These are phyloP conservation scores for Chalciporus sp. DNA, from an alignment of 1,284 basidiomycete genomes.

Conservation along the genomic window DNA sequence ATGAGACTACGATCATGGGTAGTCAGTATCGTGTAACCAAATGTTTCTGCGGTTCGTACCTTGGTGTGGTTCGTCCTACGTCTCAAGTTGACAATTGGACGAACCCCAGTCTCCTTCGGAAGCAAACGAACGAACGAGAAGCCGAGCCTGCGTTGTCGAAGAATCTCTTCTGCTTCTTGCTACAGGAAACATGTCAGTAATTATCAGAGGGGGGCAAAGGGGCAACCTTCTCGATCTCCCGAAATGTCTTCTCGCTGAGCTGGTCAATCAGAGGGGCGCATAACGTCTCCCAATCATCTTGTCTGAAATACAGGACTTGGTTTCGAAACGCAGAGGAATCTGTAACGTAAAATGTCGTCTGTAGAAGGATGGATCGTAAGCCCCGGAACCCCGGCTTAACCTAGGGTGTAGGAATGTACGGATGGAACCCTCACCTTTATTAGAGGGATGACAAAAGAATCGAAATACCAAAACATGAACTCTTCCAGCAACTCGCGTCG, in stretches of 20 bases:
- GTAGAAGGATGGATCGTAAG: background rate
- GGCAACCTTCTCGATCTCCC: conserved; percentile 58
- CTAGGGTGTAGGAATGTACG: background rate
- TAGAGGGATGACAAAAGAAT: conserved; percentile 80
- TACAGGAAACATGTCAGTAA: conserved; percentile 33
- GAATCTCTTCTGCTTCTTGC: conserved; percentile 65
- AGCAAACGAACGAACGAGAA: conserved; percentile 88
- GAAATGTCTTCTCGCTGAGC: conserved; percentile 68
- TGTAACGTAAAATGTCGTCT: conserved; percentile 95
- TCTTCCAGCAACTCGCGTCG: conserved; percentile 81
- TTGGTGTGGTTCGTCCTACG: conserved; percentile 50
- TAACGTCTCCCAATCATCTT: conserved; percentile 90
- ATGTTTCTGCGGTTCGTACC: conserved; percentile 5
- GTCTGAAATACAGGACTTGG: conserved; percentile 88
- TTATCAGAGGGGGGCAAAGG: background rate
- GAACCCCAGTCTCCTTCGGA: conserved; percentile 93
- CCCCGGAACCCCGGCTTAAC: too few relatives aligned
- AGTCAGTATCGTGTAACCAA: background rate
- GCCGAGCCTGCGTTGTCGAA: conserved; percentile 71
- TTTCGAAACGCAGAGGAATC: conserved; percentile 91
- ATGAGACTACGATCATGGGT: conserved; percentile 25
- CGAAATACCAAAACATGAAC: conserved; percentile 92
- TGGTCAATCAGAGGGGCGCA: conserved; percentile 80
- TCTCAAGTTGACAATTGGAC: conserved; percentile 93
- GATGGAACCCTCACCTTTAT: conserved; percentile 58